These are phyloP conservation scores for Geotrichum fermentans DNA, from an alignment of 1,139 yeast genomes.

Conservation along the genomic window DNA sequence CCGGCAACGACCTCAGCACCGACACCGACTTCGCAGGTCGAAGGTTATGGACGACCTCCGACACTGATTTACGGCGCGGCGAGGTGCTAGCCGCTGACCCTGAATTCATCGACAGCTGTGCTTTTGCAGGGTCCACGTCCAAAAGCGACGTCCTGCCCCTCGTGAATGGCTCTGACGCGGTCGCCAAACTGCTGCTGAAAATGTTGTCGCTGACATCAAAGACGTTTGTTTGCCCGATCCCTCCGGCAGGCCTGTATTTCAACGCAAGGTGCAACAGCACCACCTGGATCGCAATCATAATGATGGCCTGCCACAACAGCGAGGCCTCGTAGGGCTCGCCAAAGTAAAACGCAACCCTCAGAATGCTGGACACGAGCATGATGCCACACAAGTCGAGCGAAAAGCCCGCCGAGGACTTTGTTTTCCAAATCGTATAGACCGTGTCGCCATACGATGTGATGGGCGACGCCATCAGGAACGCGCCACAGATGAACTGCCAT, in stretches of 20 bases:
- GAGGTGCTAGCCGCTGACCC: not conserved
- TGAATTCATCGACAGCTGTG: not conserved
- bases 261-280: slow-evolving; percentile 60
- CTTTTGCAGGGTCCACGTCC: not conserved
- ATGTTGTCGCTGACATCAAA: slow-evolving; percentile 26
- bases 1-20: slow-evolving; percentile 1
- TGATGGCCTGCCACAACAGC: slow-evolving; percentile 65
- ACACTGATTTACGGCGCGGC: slow-evolving; percentile 9
- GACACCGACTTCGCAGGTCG: slow-evolving; percentile 11
- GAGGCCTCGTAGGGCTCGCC: slow-evolving; percentile 77
- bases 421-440: slow-evolving; percentile 58
- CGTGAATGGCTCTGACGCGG: not conserved
- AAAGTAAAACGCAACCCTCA: slow-evolving; percentile 70
- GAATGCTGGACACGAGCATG: slow-evolving; percentile 72
- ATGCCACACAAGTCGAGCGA: slow-evolving; percentile 87
- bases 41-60: slow-evolving; percentile 7
- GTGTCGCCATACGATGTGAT: slow-evolving; percentile 83
- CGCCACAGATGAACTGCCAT: slow-evolving; percentile 25
- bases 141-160: not conserved
- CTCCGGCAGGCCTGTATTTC: slow-evolving; percentile 45
- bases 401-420: slow-evolving; percentile 69
- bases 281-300: slow-evolving; percentile 72
- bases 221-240: slow-evolving; percentile 22
- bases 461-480: slow-evolving; percentile 53
- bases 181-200: slow-evolving; percentile 13